Percentiles rank a stretch among this genome's conserved stretches.
These are phyloP conservation scores for Phytophthora litchii DNA, from an alignment of 352 stramenopile species.

Conservation along the genomic window DNA sequence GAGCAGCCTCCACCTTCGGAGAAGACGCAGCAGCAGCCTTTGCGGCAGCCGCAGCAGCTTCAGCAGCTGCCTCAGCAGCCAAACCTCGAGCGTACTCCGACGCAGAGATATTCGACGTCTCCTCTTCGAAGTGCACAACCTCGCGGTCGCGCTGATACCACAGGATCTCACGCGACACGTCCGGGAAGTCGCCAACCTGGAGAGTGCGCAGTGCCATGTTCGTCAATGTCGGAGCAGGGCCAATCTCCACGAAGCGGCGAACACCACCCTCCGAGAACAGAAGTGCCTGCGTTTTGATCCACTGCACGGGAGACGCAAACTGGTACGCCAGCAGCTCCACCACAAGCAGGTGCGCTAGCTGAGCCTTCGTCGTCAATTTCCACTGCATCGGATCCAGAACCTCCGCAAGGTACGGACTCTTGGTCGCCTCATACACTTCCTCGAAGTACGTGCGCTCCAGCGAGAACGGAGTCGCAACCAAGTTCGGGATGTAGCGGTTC, in stretches of 20 bases:
- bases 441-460: slow-evolving; percentile 80
- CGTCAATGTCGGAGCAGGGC: slow-evolving; percentile 77
- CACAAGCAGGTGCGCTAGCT: slow-evolving; percentile 77
- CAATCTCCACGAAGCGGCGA: slow-evolving; percentile 84
- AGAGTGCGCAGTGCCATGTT: slow-evolving; percentile 87
- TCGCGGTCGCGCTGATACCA: slow-evolving; percentile 89
- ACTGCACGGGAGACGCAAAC: slow-evolving; percentile 89
- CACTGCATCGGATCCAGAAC: slow-evolving; percentile 76
- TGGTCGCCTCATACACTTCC: slow-evolving; percentile 71
- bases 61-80: slow-evolving; percentile 35
- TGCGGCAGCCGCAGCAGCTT: slow-evolving; percentile 31
- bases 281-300: slow-evolving; percentile 87
- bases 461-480: slow-evolving; percentile 83
- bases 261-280: slow-evolving; percentile 72
- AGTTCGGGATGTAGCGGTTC: slow-evolving; percentile 87
- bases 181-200: slow-evolving; percentile 66
- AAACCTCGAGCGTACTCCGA: slow-evolving; percentile 61
- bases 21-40: slow-evolving; percentile 50
- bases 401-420: slow-evolving; percentile 71
- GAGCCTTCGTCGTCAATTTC: slow-evolving; percentile 65
- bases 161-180: slow-evolving; percentile 65
- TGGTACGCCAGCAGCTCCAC: slow-evolving; percentile 90
- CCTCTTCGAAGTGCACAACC: slow-evolving; percentile 76
- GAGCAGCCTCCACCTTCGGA: slow-evolving; percentile 34
- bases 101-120: slow-evolving; percentile 66